Conservation (phyloP, 1,284 basidiomycete genomes). For the Leccinum pachyderme region DNA sequence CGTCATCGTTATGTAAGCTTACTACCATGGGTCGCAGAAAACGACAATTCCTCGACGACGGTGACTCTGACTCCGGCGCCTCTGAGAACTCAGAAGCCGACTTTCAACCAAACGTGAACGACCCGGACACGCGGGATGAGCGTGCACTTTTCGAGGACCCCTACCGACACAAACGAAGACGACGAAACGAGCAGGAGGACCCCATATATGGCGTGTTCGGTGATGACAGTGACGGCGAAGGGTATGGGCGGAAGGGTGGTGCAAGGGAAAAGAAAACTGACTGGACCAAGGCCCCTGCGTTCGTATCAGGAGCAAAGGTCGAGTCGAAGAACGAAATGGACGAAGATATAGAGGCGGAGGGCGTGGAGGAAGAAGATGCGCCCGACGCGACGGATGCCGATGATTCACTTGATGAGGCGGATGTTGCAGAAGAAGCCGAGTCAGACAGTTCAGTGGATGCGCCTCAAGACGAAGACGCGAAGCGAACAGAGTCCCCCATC, state of each 20-base stretch:
- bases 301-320: constrained; percentile 61
- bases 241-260: constrained; percentile 29
- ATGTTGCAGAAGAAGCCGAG: constrained; percentile 25
- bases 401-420: constrained; percentile 28
- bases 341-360: constrained; percentile 38
- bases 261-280: constrained; percentile 43
- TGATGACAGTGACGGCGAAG: constrained; percentile 68
- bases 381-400: constrained; percentile 39
- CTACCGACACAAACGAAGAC: constrained; percentile 66
- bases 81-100: constrained; percentile 54
- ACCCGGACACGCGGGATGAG: constrained; percentile 74
- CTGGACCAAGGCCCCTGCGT: constrained; percentile 80
- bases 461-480: constrained; percentile 43
- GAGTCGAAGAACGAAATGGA: constrained; percentile 45
- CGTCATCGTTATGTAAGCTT: background rate
- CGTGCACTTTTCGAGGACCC: constrained; percentile 79
- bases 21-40: constrained; percentile 77
- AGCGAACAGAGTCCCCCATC: constrained; percentile 36
- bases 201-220: constrained; percentile 85
- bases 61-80: constrained; percentile 64
- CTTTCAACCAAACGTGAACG: constrained; percentile 50
- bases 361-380: constrained; percentile 35
- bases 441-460: constrained; percentile 38
- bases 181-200: constrained; percentile 69
- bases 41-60: constrained; percentile 72